These are phyloP conservation scores for Chaetomium olivaceum DNA, from an alignment of 2,329 filamentous ascomycete species.

Conservation along the genomic window DNA sequence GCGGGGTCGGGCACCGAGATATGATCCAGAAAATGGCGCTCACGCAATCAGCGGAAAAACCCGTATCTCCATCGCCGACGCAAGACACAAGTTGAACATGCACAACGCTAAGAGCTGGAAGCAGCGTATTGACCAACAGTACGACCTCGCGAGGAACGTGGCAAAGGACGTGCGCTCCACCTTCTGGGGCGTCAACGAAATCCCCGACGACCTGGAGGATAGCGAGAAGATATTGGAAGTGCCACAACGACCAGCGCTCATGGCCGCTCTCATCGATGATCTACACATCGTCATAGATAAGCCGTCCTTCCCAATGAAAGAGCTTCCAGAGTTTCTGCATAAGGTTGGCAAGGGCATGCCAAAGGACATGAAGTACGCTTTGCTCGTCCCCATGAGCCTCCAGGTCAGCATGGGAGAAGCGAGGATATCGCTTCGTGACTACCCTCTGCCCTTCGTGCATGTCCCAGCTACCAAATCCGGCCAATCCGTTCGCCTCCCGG, in stretches of 20 bases:
- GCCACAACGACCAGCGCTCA: conserved; percentile 78
- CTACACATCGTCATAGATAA: conserved; percentile 86
- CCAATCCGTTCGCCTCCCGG: conserved; percentile 77
- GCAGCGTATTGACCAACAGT: conserved; percentile 77
- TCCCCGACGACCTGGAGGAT: conserved; percentile 80
- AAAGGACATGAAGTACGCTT: conserved; percentile 81
- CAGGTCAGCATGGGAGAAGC: conserved; percentile 89
- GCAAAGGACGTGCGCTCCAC: conserved; percentile 76
- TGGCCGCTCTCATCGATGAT: conserved; percentile 79
- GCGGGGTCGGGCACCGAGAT: conserved; percentile 57
- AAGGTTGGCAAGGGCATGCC: conserved; percentile 97
- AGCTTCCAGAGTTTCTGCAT: conserved; percentile 82
- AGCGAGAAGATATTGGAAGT: conserved; percentile 83
- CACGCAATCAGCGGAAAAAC: conserved; percentile 68
- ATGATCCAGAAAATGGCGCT: conserved; percentile 77
- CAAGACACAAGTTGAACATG: conserved; percentile 70
- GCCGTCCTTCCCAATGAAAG: conserved; percentile 80
- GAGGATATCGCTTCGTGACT: conserved; percentile 83
- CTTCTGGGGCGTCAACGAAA: conserved; percentile 79
- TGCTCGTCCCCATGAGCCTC: conserved; percentile 87
- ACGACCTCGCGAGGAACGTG: conserved; percentile 67
- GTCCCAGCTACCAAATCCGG: conserved; percentile 78
- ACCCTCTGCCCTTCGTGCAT: conserved; percentile 87
- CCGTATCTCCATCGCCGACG: conserved; percentile 73
- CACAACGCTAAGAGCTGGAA: conserved; percentile 93